phyloP scores from a whole-genome alignment of 1,139 yeast genomes.

The Candida sanyaensis region DNA sequence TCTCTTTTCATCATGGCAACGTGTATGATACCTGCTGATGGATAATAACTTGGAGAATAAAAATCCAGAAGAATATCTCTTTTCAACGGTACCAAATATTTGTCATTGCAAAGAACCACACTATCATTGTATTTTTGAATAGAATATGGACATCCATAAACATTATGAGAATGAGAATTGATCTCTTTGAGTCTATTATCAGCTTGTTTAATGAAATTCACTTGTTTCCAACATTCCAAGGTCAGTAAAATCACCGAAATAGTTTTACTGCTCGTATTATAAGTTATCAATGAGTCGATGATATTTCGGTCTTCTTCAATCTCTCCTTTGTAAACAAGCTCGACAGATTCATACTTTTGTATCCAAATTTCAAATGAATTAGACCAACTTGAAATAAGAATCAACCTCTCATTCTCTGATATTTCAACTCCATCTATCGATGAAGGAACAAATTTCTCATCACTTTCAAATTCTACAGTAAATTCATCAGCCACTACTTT shows the following conservation, averaged over 20 bases:
- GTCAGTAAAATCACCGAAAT: background rate
- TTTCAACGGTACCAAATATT: background rate
- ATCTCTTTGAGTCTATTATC: background rate
- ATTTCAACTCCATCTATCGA: background rate
- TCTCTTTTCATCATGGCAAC: background rate
- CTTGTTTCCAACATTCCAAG: background rate
- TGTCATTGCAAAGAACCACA: constrained; percentile 2
- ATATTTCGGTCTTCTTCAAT: background rate
- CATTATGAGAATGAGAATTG: background rate
- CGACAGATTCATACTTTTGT: background rate
- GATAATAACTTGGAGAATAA: background rate
- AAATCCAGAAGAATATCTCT: constrained; percentile 8
- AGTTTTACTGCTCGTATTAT: background rate
- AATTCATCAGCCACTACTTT: background rate
- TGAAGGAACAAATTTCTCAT: background rate
- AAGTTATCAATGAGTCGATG: background rate
- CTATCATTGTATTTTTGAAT: constrained; percentile 2
- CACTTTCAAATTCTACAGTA: background rate
- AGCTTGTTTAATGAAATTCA: background rate
- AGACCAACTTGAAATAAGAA: background rate
- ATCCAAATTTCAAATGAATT: background rate
- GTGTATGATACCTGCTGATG: background rate
- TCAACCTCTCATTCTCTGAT: background rate
- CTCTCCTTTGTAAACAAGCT: background rate
- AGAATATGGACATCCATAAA: background rate